These are phyloP conservation scores for Backusella parvicylindrica DNA, from an alignment of 192 early-diverging fungal species.

Conservation along the genomic window DNA sequence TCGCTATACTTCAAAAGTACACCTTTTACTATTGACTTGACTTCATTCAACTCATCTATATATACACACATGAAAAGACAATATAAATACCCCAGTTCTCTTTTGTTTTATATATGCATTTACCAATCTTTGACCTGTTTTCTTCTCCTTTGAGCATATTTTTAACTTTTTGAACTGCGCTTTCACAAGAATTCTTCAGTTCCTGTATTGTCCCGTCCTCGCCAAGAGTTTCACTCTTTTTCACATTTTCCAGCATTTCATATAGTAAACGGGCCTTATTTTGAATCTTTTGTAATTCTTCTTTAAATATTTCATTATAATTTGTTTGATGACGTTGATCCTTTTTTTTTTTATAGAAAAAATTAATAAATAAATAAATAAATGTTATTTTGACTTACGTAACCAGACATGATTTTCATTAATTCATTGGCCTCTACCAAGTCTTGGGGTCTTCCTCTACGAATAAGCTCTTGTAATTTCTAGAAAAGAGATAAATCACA, in stretches of 20 bases:
- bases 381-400: conserved; percentile 48
- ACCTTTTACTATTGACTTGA: conserved; percentile 77
- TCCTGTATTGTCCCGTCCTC: conserved; percentile 42
- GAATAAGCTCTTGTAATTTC: conserved; percentile 95
- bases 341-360: conserved; percentile 22
- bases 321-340: conserved; percentile 66
- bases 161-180: conserved; percentile 66
- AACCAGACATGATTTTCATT: conserved; percentile 98
- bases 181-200: conserved; percentile 59
- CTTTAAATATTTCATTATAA: conserved; percentile 80
- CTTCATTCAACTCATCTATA: neutral
- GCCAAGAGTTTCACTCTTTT: conserved; percentile 43
- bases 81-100: neutral
- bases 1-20: conserved; percentile 69
- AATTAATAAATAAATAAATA: neutral
- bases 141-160: conserved; percentile 66
- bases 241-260: conserved; percentile 75
- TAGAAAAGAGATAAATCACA: conserved; percentile 21
- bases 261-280: conserved; percentile 72
- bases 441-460: conserved; percentile 87
- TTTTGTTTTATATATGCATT: conserved; percentile 57
- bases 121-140: conserved; percentile 38
- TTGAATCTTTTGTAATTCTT: conserved; percentile 81
- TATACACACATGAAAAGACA: neutral
- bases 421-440: conserved; percentile 93